Evolutionary conservation across 2,329 filamentous ascomycete species (phyloP).

Genomic region (Fusarium incarnatum): DNA sequence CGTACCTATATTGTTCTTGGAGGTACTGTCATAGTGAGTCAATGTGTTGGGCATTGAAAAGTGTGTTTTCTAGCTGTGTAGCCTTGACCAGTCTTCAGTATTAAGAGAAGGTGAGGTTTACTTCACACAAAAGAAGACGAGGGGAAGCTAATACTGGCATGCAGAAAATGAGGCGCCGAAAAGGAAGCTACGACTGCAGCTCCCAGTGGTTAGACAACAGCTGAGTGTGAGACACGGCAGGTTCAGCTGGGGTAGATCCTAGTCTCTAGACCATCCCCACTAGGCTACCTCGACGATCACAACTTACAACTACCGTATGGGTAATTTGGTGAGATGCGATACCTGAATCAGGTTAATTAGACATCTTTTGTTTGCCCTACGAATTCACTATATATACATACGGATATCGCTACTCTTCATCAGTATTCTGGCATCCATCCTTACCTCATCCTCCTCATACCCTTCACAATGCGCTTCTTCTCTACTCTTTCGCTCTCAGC

Average conservation of each 20-base stretch:
- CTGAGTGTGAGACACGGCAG: constrained; percentile 7
- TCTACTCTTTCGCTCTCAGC: constrained; percentile 11
- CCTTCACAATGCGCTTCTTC: constrained; percentile 35
- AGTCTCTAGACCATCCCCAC: neutral
- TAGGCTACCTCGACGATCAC: neutral
- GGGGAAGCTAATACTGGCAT: neutral
- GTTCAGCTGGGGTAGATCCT: neutral
- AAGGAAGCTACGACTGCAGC: neutral
- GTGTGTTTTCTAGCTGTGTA: neutral
- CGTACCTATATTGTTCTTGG: too few species aligned
- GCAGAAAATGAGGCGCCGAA: neutral
- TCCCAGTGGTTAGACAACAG: neutral
- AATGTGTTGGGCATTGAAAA: neutral
- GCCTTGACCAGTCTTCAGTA: neutral
- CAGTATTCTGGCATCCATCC: neutral
- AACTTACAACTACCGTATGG: constrained; percentile 1
- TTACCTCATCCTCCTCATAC: neutral
- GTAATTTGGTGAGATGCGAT: neutral
- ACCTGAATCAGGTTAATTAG: constrained; percentile 7
- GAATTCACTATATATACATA: neutral
- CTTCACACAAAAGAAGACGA: neutral
- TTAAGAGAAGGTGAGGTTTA: too few species aligned
- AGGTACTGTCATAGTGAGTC: neutral
- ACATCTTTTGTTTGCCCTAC: neutral
- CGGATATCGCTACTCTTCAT: neutral